Base-by-base conservation (phyloP, 352 stramenopile genomes). In the Thalassiosira hispida region DNA sequence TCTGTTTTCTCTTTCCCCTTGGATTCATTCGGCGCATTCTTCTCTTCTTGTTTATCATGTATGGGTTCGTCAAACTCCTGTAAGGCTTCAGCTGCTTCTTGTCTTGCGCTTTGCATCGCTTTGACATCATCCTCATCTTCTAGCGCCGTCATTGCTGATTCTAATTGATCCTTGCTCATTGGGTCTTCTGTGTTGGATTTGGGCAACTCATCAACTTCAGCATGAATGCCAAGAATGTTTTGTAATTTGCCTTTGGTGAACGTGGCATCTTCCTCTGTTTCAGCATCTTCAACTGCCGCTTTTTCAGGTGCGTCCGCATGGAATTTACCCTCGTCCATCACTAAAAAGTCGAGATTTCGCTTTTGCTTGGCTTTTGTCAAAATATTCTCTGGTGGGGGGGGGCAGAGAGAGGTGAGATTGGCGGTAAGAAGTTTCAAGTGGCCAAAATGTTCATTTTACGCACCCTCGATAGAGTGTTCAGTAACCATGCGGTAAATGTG, bases 321-420 rank as follows among this genome's bases (percentile, higher is more conserved):
- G 70, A 96, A 95, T 27, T 95, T 94, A 46, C 92, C 92, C 77
- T 93, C 31, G 83, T 95, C 92, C 90, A 96, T 95, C 0, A 95
- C 96, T 2, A 99, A 80, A 35, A 97, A 96, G 83, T 98, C 96
- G 29, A 99, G 89, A 66, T 99, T 97, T 0, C 95, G 92, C 87
- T 99, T 99, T 79, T 99, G 97, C 66, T 91, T 88, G 27, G 87
- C 97, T 81, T 99, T 99, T n/a, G 94, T 92, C n/a, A 99, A 79
- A 72, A 99, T 99, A 85, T 99, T 99, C 83, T 99, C 97, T 85
- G n/a, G n/a, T n/a, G n/a, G n/a, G n/a, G n/a, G n/a, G n/a, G n/a
- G n/a, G n/a, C n/a, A n/a, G n/a, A n/a, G n/a, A n/a, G n/a, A n/a
- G n/a, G n/a, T n/a, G n/a, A n/a, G n/a, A n/a, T n/a, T n/a, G n/a